Evolutionary conservation across 2,329 filamentous ascomycete genomes (phyloP).

Genomic region (Didymella sp.): DNA sequence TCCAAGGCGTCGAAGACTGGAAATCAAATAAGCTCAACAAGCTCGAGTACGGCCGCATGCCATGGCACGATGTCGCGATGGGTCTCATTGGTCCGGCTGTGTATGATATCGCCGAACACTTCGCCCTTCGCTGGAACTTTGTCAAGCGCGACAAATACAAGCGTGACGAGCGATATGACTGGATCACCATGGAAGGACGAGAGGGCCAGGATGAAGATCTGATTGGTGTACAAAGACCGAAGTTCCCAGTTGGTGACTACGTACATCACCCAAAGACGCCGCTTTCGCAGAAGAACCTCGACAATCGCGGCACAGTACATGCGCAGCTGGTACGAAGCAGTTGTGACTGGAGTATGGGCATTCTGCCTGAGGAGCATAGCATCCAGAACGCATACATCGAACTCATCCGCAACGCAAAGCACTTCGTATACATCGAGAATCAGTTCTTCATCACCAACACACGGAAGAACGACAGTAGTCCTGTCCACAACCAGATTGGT

Average conservation of each 20-base stretch:
- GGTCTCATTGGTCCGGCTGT: constrained; percentile 87
- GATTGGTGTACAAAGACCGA: constrained; percentile 84
- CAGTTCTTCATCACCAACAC: constrained; percentile 94
- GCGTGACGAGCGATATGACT: constrained; percentile 81
- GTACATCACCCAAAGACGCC: constrained; percentile 78
- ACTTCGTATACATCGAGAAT: constrained; percentile 97
- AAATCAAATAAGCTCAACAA: constrained; percentile 92
- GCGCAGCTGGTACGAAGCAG: constrained; percentile 91
- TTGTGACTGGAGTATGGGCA: constrained; percentile 91
- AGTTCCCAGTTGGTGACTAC: constrained; percentile 88
- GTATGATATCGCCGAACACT: constrained; percentile 95
- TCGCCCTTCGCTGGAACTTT: constrained; percentile 94
- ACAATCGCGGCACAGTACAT: constrained; percentile 72
- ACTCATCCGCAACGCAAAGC: constrained; percentile 83
- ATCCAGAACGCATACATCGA: constrained; percentile 89
- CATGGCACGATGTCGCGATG: constrained; percentile 97
- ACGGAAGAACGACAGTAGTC: constrained; percentile 77
- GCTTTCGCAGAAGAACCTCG: constrained; percentile 67
- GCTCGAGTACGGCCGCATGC: constrained; percentile 91
- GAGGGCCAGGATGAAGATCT: constrained; percentile 82
- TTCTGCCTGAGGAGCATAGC: constrained; percentile 76
- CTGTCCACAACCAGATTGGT: constrained; percentile 88
- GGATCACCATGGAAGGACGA: constrained; percentile 80
- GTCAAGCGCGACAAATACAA: constrained; percentile 98
- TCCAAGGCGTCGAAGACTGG: constrained; percentile 89